phyloP scores from a whole-genome alignment of 2,329 filamentous ascomycete species.

The Beauveria caledonica region DNA sequence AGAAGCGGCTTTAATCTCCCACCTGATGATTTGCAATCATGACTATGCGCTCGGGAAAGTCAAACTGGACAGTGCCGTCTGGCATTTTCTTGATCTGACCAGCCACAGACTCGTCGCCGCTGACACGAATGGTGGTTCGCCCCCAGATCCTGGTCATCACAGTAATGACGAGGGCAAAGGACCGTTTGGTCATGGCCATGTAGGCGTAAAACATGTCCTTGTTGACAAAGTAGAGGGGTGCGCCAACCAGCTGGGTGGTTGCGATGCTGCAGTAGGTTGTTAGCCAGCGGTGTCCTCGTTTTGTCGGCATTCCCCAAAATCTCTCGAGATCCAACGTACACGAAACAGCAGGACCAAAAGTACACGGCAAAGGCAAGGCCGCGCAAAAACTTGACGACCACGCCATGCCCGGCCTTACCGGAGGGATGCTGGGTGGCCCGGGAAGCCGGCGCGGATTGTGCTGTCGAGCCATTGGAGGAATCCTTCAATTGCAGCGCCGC shows the following conservation, averaged over 20 bases:
- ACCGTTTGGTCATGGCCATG: conserved; percentile 81
- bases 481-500: neutral
- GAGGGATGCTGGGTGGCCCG: conserved; percentile 37
- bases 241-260: conserved; percentile 65
- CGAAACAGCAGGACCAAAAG: conserved; percentile 39
- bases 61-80: conserved; percentile 67
- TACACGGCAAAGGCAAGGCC: conserved; percentile 43
- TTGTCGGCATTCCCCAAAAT: neutral
- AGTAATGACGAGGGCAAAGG: conserved; percentile 69
- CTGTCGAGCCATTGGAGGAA: neutral
- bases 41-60: conserved; percentile 73
- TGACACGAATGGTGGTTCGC: conserved; percentile 74
- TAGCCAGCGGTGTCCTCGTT: neutral
- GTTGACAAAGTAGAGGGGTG: conserved; percentile 68
- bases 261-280: conserved; percentile 41
- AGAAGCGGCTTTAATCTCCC: neutral
- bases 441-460: neutral
- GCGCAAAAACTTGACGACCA: conserved; percentile 42
- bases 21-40: conserved; percentile 83
- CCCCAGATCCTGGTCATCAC: conserved; percentile 82
- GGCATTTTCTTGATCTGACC: conserved; percentile 62
- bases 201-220: conserved; percentile 74
- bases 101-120: conserved; percentile 71
- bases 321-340: conserved; percentile 31
- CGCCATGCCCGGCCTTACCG: conserved; percentile 45